Evolutionary conservation across 257 asterid genomes (phyloP).

Genomic region (Paraleonurus japonicus): DNA sequence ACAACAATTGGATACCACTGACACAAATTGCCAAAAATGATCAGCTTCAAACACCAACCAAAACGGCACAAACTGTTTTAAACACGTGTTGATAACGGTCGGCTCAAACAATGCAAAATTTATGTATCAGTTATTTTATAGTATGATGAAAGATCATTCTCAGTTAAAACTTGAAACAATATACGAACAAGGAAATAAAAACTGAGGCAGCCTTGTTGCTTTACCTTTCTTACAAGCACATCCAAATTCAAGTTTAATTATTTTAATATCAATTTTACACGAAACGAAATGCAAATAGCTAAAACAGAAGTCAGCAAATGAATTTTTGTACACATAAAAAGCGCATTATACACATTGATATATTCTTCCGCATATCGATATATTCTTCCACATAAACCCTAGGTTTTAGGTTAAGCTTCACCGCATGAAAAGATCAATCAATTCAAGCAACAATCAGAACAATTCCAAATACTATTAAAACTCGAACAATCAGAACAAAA

Average conservation of each 20-base stretch:
- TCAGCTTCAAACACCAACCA: background rate
- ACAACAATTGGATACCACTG: background rate
- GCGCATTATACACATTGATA: slow-evolving; percentile 7
- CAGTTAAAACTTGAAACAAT: background rate
- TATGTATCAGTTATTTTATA: background rate
- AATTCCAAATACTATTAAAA: slow-evolving; percentile 7
- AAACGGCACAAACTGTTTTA: background rate
- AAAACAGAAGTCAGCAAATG: slow-evolving; percentile 7
- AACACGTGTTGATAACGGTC: background rate
- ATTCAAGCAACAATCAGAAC: slow-evolving; percentile 13
- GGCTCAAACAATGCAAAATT: background rate
- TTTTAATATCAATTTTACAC: background rate
- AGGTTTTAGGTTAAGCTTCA: slow-evolving; percentile 1
- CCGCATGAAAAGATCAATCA: background rate
- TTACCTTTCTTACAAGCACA: slow-evolving; percentile 6
- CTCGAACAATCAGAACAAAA: slow-evolving; percentile 19
- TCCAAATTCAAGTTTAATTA: slow-evolving; percentile 2
- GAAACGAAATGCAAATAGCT: slow-evolving; percentile 1
- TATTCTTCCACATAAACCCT: slow-evolving; percentile 23
- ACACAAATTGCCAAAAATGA: background rate
- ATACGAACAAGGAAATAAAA: slow-evolving; percentile 9
- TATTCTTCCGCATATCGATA: too few species aligned
- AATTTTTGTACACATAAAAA: background rate
- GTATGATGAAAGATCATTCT: background rate
- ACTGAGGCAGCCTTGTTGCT: background rate